Evolutionary conservation across 345 rosid species (phyloP).

Genomic region (Moricandia moricandioides): DNA sequence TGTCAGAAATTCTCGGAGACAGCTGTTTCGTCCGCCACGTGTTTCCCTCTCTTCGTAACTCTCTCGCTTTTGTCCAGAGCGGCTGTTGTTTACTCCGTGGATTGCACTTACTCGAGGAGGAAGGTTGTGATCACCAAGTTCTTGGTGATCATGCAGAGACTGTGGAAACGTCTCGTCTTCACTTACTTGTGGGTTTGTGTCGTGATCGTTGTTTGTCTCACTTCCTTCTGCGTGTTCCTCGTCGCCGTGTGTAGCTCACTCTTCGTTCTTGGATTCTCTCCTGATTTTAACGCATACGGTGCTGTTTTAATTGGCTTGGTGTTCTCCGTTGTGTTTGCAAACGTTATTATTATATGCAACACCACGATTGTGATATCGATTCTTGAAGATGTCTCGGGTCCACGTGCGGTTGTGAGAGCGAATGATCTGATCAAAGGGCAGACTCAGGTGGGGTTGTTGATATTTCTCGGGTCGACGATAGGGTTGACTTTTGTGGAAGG

Average conservation of each 20-base stretch:
- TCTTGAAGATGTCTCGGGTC: conserved; percentile 86
- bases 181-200: conserved; percentile 73
- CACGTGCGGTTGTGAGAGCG: conserved; percentile 62
- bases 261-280: conserved; percentile 52
- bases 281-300: conserved; percentile 55
- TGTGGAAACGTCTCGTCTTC: conserved; percentile 62
- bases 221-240: conserved; percentile 63
- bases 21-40: conserved; percentile 58
- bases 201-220: conserved; percentile 60
- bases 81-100: conserved; percentile 77
- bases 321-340: conserved; percentile 83
- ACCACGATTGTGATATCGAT: conserved; percentile 67
- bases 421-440: conserved; percentile 72
- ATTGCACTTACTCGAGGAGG: conserved; percentile 68
- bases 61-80: conserved; percentile 62
- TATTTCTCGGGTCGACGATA: conserved; percentile 80
- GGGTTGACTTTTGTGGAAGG: conserved; percentile 80
- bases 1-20: conserved; percentile 69
- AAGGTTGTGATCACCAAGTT: conserved; percentile 52
- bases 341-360: conserved; percentile 68
- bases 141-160: conserved; percentile 41
- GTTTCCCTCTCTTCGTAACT: conserved; percentile 76
- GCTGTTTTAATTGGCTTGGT: conserved; percentile 54
- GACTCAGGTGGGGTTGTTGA: conserved; percentile 87
- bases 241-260: conserved; percentile 51